Base-by-base conservation (phyloP, 441 rosid genomes). In the Corymbia calophylla region DNA sequence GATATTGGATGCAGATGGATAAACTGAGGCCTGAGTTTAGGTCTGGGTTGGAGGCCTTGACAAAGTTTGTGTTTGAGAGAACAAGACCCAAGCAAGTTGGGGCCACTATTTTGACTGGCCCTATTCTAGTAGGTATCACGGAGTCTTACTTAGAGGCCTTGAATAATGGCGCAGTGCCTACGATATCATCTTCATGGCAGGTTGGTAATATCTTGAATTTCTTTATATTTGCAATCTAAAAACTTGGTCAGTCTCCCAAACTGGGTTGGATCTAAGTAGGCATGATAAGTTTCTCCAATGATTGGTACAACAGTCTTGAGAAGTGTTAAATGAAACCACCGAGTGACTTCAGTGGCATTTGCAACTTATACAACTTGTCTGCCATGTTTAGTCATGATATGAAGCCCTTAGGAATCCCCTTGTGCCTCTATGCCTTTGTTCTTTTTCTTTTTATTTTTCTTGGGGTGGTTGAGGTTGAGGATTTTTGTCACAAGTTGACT, bases 131-230 rank as follows among this genome's bases (percentile, higher is more conserved):
- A 70, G 99, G 99, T 90, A 92, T 98, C 70, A 97, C 95, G 7
- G 94, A 97, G 93, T 96, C 99, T 88, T 98, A 98, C 89, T 93
- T 98, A 90, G 98, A 95, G 93, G 99, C 99, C 80, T 94, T 98
- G 86, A 98, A 98, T 90, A 97, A 98, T 88, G 99, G 99, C 91
- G 99, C 99, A 9, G 99, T 98, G 90, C 99, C 99, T 53, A 95
- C 99, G 66, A 98, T 97, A 94, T 94, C 97, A 55, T 97, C 99
- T 58, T 97, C 99, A 27, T 98, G 99, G 99, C 99, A 98, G 99
- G 99, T 98, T 89, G 54, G 97, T 90, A 84, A 53, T 87, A 53
- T 86, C 90, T 89, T 87, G 31, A 85, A 62, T 73, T 87, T 39
- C 4, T 82, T 32, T 31, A 53, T 84, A 54, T 55, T 62, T 55